Evolutionary conservation across 169 alveolate species (phyloP), one percentile per base, ranked within the genome.

Genomic region (Theileria annulata): DNA sequence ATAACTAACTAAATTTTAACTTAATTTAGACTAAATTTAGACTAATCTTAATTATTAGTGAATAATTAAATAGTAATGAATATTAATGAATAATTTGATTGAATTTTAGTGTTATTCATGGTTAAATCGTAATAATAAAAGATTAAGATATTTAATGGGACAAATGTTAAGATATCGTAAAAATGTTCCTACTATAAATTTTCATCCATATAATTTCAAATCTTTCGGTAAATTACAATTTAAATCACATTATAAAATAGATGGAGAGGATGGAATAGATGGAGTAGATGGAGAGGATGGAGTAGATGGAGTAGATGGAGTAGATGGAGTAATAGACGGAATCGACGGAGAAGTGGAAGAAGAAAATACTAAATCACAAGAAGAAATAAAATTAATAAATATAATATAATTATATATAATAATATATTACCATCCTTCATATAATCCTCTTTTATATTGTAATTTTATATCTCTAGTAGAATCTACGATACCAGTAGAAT

Each of bases 381-480:
- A n/a, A n/a, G n/a, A n/a, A n/a, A n/a, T n/a, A n/a, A n/a, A n/a
- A n/a, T n/a, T n/a, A n/a, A n/a, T n/a, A n/a, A n/a, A n/a, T n/a
- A n/a, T n/a, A n/a, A n/a, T n/a, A n/a, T n/a, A n/a, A n/a, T n/a
- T n/a, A n/a, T n/a, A n/a, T n/a, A n/a, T n/a, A n/a, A n/a, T n/a
- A n/a, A n/a, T n/a, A n/a, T n/a, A 27, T n/a, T 49, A 76, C 85
- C 85, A 76, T 3, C 85, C 85, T 60, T 76, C 85, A 30, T 76
- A 76, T 25, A 76, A 31, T 13, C 85, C 85, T 25, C 58, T 75
- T 2, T 75, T n/a, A 48, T 76, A 76, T 48, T 66, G 77, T 28
- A 66, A 6, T 28, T 13, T 15, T 15, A 48, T 2, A 25, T 25
- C 59, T 48, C 30, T 25, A 21, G 6, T 30, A 3, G 21, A 3